These are phyloP conservation scores for Clarireedia monteithiana DNA, from an alignment of 2,329 filamentous ascomycete species.

Conservation along the genomic window DNA sequence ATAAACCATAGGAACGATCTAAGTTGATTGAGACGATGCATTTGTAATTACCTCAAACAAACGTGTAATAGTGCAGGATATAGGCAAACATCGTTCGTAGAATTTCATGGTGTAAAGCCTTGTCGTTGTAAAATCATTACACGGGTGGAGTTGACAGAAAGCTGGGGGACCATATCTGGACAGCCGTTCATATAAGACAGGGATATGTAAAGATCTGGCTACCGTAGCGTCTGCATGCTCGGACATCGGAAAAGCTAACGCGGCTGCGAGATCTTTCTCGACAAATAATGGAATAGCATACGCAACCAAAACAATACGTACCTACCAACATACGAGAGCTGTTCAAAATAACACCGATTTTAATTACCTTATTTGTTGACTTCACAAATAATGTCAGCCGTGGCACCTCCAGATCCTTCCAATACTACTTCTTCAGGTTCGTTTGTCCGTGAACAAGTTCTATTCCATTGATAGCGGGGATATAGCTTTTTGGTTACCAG, in stretches of 20 bases:
- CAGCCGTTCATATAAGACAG: not conserved
- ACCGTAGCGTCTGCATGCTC: not conserved
- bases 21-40: not conserved
- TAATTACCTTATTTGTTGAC: not conserved
- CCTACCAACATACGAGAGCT: not conserved
- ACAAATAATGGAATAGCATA: not conserved
- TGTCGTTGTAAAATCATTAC: no score
- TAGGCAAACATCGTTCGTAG: not conserved
- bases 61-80: not conserved
- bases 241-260: no score
- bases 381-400: conserved; percentile 26
- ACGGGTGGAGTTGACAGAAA: no score
- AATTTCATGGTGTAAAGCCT: no score
- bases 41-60: not conserved
- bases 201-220: not conserved
- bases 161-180: no score
- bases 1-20: not conserved
- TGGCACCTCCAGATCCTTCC: conserved; percentile 24
- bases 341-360: not conserved
- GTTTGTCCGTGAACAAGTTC: conserved; percentile 10
- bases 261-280: not conserved
- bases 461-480: conserved; percentile 1
- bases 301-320: not conserved
- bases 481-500: conserved; percentile 5
- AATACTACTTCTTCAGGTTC: conserved; percentile 26